These are phyloP conservation scores for Diversispora epigaea DNA, from an alignment of 192 early-diverging fungal species.

Conservation along the genomic window DNA sequence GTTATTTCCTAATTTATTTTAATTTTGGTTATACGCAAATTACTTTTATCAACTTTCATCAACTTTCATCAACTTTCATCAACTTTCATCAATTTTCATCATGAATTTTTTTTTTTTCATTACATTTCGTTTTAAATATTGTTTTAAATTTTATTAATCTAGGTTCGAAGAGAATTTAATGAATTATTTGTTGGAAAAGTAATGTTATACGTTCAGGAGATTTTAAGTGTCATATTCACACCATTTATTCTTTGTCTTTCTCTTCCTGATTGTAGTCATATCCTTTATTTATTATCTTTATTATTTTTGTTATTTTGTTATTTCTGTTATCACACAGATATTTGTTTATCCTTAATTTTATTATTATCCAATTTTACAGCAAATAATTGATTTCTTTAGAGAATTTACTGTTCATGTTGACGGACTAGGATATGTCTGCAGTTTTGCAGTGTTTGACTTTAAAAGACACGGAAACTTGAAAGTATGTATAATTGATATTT, in stretches of 20 bases:
- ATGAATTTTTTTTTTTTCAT: background rate
- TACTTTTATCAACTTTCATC: no score
- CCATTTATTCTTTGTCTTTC: constrained; percentile 82
- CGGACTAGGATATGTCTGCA: constrained; percentile 91
- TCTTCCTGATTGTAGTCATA: constrained; percentile 70
- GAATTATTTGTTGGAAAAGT: constrained; percentile 80
- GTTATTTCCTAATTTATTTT: no score
- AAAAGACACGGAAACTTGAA: constrained; percentile 83
- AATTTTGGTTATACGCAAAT: no score
- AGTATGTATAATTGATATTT: constrained; percentile 36
- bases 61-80: background rate
- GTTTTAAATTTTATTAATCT: background rate
- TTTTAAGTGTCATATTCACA: constrained; percentile 75
- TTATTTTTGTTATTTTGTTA: background rate
- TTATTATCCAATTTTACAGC: background rate
- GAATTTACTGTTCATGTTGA: constrained; percentile 93
- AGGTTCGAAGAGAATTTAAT: constrained; percentile 79
- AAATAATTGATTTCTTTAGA: constrained; percentile 91
- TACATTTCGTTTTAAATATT: background rate
- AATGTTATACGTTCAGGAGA: constrained; percentile 76
- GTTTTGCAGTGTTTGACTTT: constrained; percentile 96
- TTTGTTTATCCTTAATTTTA: constrained; percentile 6
- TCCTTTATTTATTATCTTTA: constrained; percentile 11
- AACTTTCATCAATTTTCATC: background rate
- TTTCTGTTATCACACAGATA: no score